Conservation (phyloP, 2,329 filamentous ascomycete genomes). For the Colletotrichum tropicale region DNA sequence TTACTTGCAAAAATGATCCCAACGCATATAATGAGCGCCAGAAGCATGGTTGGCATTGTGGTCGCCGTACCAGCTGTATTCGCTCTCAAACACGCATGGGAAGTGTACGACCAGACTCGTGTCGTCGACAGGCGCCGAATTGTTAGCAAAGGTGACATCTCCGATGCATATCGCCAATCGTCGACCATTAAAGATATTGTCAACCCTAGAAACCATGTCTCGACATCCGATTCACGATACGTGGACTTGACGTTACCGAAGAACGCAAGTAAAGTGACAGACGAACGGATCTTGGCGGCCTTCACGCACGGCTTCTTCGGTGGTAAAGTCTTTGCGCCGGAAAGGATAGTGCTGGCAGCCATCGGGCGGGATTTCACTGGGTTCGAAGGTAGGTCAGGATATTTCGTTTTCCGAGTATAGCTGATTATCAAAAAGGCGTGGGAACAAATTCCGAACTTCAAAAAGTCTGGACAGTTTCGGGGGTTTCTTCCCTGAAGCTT, state of each 20-base stretch:
- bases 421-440: background rate
- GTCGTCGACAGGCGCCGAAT: conserved; percentile 5
- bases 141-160: conserved; percentile 12
- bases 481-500: background rate
- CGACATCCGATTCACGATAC: conserved; percentile 25
- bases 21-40: background rate
- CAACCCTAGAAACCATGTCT: conserved; percentile 25
- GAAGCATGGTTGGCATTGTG: background rate
- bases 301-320: conserved; percentile 34
- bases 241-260: conserved; percentile 25
- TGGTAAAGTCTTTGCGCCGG: conserved; percentile 30
- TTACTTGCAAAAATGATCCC: background rate
- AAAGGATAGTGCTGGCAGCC: conserved; percentile 22
- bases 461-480: background rate
- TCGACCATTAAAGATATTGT: conserved; percentile 26
- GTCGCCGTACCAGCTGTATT: background rate
- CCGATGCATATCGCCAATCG: conserved; percentile 28
- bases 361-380: background rate
- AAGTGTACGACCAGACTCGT: background rate
- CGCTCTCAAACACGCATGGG: background rate
- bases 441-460: background rate
- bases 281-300: conserved; percentile 30
- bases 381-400: background rate
- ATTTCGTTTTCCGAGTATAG: background rate
- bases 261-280: conserved; percentile 17